A percentile compares a stretch with the other conserved stretches of the same genome.
These are phyloP conservation scores for Lobosporangium transversale DNA, from an alignment of 192 early-diverging fungal genomes.

Conservation along the genomic window DNA sequence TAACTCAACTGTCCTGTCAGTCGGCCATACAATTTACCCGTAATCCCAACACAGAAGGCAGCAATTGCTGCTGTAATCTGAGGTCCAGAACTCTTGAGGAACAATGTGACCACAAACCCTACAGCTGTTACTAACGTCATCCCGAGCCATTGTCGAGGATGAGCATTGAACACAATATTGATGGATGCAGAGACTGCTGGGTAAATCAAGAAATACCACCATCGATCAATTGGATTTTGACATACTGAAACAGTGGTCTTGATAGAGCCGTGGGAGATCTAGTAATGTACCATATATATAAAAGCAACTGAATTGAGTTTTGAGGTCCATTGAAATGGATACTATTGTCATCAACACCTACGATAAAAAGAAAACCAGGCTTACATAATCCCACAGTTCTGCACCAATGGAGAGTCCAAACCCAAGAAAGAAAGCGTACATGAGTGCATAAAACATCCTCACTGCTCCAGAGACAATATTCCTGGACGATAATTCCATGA, in stretches of 20 bases:
- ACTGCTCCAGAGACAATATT: slow-evolving; percentile 53
- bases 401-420: slow-evolving; percentile 53
- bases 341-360: background rate
- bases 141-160: slow-evolving; percentile 48
- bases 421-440: slow-evolving; percentile 56
- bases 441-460: slow-evolving; percentile 51
- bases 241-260: slow-evolving; percentile 42
- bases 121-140: slow-evolving; percentile 50
- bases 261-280: slow-evolving; percentile 10
- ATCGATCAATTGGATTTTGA: slow-evolving; percentile 30
- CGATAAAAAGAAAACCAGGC: background rate
- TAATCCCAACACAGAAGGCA: slow-evolving; percentile 52
- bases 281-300: slow-evolving; percentile 9
- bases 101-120: slow-evolving; percentile 45
- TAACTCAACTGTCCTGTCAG: slow-evolving; percentile 50
- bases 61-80: slow-evolving; percentile 33
- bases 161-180: slow-evolving; percentile 56
- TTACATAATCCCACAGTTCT: slow-evolving; percentile 45
- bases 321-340: background rate
- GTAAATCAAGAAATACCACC: slow-evolving; percentile 54
- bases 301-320: background rate
- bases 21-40: slow-evolving; percentile 51
- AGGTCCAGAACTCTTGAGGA: slow-evolving; percentile 30
- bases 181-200: slow-evolving; percentile 46
- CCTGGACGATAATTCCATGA: slow-evolving; percentile 53